These are phyloP conservation scores for Erodium maritimum DNA, from an alignment of 345 rosid genomes.

Conservation along the genomic window DNA sequence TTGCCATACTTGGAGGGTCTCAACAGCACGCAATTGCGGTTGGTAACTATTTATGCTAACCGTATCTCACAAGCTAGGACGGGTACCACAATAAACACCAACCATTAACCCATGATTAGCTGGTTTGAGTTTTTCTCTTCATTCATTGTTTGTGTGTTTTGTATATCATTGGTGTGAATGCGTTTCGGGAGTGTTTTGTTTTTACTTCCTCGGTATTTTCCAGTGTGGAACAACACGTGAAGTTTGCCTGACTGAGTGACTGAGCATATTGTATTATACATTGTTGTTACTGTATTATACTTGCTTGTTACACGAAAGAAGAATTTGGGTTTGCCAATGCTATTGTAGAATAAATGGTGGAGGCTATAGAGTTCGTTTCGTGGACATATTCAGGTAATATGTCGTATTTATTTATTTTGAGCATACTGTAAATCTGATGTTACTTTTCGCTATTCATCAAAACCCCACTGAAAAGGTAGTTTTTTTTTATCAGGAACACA, in stretches of 20 bases:
- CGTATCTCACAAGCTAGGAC: conserved; percentile 48
- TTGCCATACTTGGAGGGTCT: conserved; percentile 53
- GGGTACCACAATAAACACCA: conserved; percentile 24
- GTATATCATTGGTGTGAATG: conserved; percentile 26
- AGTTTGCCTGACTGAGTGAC: conserved; percentile 2
- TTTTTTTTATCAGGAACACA: no score
- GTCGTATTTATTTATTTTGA: no score
- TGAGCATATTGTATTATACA: conserved; percentile 22
- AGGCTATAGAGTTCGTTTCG: no score
- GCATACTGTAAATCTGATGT: no score
- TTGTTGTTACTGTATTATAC: conserved; percentile 8
- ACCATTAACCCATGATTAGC: conserved; percentile 1
- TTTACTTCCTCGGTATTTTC: neutral
- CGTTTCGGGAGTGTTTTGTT: conserved; percentile 13
- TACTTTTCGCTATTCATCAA: no score
- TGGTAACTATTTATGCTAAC: conserved; percentile 51
- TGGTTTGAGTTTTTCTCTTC: conserved; percentile 7
- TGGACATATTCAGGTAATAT: no score
- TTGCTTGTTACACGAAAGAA: conserved; percentile 4
- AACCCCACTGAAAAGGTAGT: no score
- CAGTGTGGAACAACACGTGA: neutral
- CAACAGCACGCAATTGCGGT: conserved; percentile 37
- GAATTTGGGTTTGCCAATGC: conserved; percentile 11
- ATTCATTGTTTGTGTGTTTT: neutral
- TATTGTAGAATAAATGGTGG: no score